phyloP scores from a whole-genome alignment of 768 basidiomycete species.

The Hygrocybe punicea region DNA sequence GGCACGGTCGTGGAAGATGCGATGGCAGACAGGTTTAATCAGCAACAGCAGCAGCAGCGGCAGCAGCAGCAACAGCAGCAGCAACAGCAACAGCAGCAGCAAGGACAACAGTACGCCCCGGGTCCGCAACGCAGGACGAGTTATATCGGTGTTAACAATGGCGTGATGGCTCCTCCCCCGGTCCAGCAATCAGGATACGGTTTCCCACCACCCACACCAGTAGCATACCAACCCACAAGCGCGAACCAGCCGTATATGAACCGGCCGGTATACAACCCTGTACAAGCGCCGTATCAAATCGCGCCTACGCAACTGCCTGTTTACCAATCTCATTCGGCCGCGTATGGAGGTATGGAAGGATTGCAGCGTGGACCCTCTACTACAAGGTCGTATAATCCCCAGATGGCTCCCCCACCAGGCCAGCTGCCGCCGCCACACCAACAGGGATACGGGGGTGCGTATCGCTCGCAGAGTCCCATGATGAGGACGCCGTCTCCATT shows the following conservation, averaged over 20 bases:
- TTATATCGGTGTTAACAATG: slow-evolving; percentile 28
- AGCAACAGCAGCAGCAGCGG: slow-evolving; percentile 33
- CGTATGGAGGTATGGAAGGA: neutral
- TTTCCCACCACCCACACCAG: slow-evolving; percentile 34
- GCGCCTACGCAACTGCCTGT: slow-evolving; percentile 25
- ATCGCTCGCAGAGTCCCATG: slow-evolving; percentile 45
- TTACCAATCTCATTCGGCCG: slow-evolving; percentile 3
- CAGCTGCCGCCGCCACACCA: slow-evolving; percentile 21
- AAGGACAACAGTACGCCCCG: slow-evolving; percentile 29
- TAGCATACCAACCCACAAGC: slow-evolving; percentile 14
- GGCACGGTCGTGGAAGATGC: slow-evolving; percentile 80
- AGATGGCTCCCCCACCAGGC: neutral
- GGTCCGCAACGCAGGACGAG: slow-evolving; percentile 35
- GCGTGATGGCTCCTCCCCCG: slow-evolving; percentile 31
- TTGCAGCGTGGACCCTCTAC: slow-evolving; percentile 4
- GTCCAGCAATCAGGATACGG: slow-evolving; percentile 35
- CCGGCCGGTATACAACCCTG: slow-evolving; percentile 17
- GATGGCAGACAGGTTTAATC: slow-evolving; percentile 60
- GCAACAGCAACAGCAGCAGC: slow-evolving; percentile 32
- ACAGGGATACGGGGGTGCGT: slow-evolving; percentile 32
- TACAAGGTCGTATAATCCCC: neutral
- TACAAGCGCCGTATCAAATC: slow-evolving; percentile 36
- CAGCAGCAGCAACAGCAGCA: slow-evolving; percentile 20
- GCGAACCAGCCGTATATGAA: neutral
- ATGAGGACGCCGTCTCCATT: slow-evolving; percentile 53